Percentiles rank a stretch among this genome's conserved stretches.
phyloP scores from a whole-genome alignment of 768 basidiomycete genomes.

The Mrakia hoshinonis region DNA sequence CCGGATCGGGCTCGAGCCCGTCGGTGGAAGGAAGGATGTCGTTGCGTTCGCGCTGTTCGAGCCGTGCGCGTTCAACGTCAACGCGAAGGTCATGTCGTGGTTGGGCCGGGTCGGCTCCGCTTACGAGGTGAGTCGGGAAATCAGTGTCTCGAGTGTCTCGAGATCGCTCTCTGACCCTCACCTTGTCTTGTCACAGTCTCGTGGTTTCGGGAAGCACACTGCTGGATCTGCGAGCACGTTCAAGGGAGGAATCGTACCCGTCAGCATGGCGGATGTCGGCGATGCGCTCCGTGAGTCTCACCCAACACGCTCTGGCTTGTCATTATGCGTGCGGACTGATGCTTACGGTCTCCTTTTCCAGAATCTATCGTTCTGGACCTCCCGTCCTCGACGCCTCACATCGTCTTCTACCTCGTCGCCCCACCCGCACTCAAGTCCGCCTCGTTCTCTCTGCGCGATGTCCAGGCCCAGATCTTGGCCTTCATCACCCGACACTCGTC shows the following conservation, averaged over 20 bases:
- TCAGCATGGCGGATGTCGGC: slow-evolving; percentile 62
- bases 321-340: too few relatives aligned
- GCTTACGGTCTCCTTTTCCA: neutral
- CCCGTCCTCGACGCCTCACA: slow-evolving; percentile 40
- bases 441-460: slow-evolving; percentile 51
- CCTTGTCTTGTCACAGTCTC: slow-evolving; percentile 45
- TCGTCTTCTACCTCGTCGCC: slow-evolving; percentile 62
- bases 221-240: slow-evolving; percentile 50
- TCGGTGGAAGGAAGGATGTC: slow-evolving; percentile 62
- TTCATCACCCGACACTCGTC: slow-evolving; percentile 18
- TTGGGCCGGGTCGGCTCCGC: slow-evolving; percentile 48
- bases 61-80: slow-evolving; percentile 43
- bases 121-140: slow-evolving; percentile 51
- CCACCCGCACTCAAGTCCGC: slow-evolving; percentile 53
- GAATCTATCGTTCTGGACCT: slow-evolving; percentile 43
- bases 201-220: slow-evolving; percentile 50
- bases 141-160: neutral
- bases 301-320: slow-evolving; percentile 46
- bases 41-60: slow-evolving; percentile 63
- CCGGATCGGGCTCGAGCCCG: slow-evolving; percentile 65
- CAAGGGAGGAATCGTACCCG: slow-evolving; percentile 53
- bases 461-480: slow-evolving; percentile 40
- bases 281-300: slow-evolving; percentile 53
- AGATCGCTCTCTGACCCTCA: neutral
- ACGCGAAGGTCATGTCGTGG: slow-evolving; percentile 51